Percentiles rank a stretch among this genome's conserved stretches.
Evolutionary conservation across 306 rosid genomes (phyloP).

Genomic region (Glycyrrhiza uralensis): DNA sequence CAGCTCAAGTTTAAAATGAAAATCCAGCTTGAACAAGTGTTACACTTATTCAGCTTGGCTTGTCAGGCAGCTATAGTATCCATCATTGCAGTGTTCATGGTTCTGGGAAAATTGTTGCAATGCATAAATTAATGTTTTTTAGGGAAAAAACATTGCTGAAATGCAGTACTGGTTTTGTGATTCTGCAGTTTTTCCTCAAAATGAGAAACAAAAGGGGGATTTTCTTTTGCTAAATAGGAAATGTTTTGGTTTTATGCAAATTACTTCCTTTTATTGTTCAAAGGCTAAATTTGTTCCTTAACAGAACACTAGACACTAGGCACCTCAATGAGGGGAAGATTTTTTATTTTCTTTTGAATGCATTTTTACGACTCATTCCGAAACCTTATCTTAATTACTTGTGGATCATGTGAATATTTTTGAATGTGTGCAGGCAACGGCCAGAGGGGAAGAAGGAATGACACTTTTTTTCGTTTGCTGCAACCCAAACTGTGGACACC

Average conservation of each 20-base stretch:
- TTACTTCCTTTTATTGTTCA: background rate
- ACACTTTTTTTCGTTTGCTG: conserved; percentile 42
- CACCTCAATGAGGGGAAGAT: background rate
- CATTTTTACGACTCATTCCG: background rate
- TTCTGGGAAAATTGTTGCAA: conserved; percentile 9
- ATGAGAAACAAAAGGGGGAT: background rate
- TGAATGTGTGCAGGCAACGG: conserved; percentile 36
- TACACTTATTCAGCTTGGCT: background rate
- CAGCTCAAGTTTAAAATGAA: conserved; percentile 1
- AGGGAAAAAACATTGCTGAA: background rate
- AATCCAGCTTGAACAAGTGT: background rate
- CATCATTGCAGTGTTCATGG: background rate
- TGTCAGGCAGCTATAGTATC: background rate
- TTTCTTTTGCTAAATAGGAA: background rate
- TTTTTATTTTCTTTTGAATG: background rate
- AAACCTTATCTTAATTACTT: conserved; percentile 15
- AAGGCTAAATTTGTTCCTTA: background rate
- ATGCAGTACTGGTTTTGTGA: background rate
- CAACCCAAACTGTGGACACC: conserved; percentile 40
- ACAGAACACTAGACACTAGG: background rate
- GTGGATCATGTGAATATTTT: background rate
- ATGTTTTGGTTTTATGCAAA: background rate
- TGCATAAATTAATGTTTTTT: background rate
- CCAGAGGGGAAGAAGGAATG: conserved; percentile 47
- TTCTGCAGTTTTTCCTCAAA: background rate